Conservation (phyloP, 208 protist genomes). For the Entamoeba dispar region DNA sequence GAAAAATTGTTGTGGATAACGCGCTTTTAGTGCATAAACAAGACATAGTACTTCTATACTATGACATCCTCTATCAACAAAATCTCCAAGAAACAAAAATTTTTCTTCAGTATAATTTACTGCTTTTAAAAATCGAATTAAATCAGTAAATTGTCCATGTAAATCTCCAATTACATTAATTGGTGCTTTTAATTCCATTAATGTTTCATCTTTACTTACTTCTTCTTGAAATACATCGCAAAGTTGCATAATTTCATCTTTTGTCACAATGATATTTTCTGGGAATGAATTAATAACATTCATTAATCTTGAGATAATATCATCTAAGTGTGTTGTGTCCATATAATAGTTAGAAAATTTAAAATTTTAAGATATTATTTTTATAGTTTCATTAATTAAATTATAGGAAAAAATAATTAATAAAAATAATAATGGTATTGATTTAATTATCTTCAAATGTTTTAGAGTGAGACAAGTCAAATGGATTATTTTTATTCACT, state of each 20-base stretch:
- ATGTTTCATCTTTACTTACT: slow-evolving; percentile 38
- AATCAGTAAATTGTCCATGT: slow-evolving; percentile 96
- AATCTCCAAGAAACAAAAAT: slow-evolving; percentile 98
- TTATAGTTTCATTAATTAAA: neutral
- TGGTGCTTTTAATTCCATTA: slow-evolving; percentile 43
- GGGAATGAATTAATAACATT: neutral
- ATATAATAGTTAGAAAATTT: neutral
- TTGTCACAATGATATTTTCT: neutral
- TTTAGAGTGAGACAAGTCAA: neutral
- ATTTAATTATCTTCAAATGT: neutral
- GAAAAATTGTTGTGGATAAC: slow-evolving; percentile 66
- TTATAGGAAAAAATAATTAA: neutral
- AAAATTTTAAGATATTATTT: too few relatives aligned
- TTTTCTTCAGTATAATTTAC: slow-evolving; percentile 85
- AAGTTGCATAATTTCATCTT: slow-evolving; percentile 5
- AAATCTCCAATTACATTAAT: slow-evolving; percentile 66
- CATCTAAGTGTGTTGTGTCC: neutral
- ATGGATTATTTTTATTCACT: too few relatives aligned
- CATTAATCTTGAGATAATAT: neutral
- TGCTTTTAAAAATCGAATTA: slow-evolving; percentile 96
- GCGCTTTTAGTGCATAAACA: slow-evolving; percentile 29
- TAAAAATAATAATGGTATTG: neutral
- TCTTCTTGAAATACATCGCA: slow-evolving; percentile 22
- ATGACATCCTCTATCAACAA: slow-evolving; percentile 95
- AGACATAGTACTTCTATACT: slow-evolving; percentile 81